Percentiles rank a stretch among this genome's conserved stretches.
phyloP scores from a whole-genome alignment of 768 basidiomycete species.

The Pholiota conissans region DNA sequence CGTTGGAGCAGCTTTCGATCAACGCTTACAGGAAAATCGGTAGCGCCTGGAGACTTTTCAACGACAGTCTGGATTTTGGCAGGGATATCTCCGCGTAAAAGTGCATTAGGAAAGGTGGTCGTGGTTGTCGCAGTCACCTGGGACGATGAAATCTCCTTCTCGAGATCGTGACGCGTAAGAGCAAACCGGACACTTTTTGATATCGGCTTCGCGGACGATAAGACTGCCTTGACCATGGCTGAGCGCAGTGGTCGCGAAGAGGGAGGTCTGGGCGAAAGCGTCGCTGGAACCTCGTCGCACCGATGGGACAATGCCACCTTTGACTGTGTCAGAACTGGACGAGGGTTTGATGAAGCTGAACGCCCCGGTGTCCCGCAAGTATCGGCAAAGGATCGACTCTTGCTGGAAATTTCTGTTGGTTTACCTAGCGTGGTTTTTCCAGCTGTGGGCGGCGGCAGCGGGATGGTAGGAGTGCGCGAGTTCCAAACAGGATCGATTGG shows the following conservation, averaged over 20 bases:
- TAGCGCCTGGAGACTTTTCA: background rate
- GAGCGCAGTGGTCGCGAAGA: conserved; percentile 13
- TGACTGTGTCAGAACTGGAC: too few species aligned
- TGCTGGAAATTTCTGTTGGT: background rate
- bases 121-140: background rate
- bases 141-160: conserved; percentile 6
- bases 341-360: too few species aligned
- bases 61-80: background rate
- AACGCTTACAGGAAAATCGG: background rate
- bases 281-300: background rate
- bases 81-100: background rate
- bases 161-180: conserved; percentile 13
- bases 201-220: conserved; percentile 2
- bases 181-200: conserved; percentile 47
- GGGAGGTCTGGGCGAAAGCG: background rate
- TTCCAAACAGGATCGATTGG: conserved; percentile 19
- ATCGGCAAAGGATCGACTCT: too few species aligned
- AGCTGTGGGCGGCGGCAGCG: background rate
- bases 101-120: too few species aligned
- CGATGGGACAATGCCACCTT: background rate
- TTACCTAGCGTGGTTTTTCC: background rate
- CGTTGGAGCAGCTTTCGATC: conserved; percentile 2
- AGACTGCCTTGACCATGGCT: conserved; percentile 13
- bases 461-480: conserved; percentile 15
- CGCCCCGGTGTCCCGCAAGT: too few species aligned